Percentiles rank a stretch among this genome's conserved stretches.
Evolutionary conservation across 345 rosid genomes (phyloP).

Genomic region (Anacardium occidentale): DNA sequence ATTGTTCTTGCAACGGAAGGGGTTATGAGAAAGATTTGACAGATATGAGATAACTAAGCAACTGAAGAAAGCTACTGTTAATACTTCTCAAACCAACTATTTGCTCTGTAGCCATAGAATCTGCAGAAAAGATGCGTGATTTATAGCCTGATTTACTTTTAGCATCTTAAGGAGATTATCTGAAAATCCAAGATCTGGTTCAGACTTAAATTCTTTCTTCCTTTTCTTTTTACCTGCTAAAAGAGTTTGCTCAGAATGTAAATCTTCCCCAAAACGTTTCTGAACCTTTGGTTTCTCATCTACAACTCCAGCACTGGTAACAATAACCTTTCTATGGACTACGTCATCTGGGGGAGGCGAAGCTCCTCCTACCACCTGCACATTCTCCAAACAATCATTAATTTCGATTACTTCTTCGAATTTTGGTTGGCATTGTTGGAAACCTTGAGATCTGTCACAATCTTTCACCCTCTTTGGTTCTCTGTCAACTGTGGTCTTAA

Average conservation of each 20-base stretch:
- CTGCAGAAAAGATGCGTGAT: background rate
- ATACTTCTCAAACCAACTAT: constrained; percentile 18
- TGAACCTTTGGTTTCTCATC: constrained; percentile 4
- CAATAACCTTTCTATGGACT: background rate
- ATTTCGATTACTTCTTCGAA: background rate
- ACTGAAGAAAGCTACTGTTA: constrained; percentile 26
- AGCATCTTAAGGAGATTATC: background rate
- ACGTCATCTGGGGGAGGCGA: background rate
- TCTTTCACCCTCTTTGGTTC: background rate
- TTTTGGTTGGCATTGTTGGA: background rate
- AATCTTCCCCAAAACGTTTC: background rate
- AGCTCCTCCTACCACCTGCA: constrained; percentile 1
- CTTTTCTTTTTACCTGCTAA: background rate
- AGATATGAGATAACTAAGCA: constrained; percentile 38
- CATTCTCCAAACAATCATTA: background rate
- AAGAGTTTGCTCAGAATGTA: background rate
- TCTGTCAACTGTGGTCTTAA: background rate
- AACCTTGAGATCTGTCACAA: background rate
- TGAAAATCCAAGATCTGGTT: background rate
- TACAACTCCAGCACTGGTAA: background rate
- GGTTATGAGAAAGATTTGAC: constrained; percentile 43
- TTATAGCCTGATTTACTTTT: background rate
- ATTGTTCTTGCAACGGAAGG: constrained; percentile 29
- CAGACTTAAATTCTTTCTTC: background rate
- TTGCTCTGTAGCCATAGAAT: constrained; percentile 9